These are phyloP conservation scores for Lodderomyces pseudojiufengensis DNA, from an alignment of 1,139 yeast genomes.

Conservation along the genomic window DNA sequence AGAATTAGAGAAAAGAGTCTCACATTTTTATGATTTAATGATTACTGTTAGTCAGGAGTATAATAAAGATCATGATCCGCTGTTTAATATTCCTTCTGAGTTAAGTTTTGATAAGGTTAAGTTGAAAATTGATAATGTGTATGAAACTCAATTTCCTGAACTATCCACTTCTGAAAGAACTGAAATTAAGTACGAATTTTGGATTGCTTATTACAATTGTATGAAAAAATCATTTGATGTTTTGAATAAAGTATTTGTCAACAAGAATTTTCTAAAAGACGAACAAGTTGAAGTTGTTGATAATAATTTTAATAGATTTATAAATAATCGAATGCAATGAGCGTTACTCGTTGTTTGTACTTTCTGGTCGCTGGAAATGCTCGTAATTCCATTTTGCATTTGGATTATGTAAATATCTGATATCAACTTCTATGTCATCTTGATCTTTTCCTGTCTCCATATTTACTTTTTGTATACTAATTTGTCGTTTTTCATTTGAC, in stretches of 20 bases:
- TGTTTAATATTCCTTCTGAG: constrained; percentile 5
- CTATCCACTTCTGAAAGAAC: constrained; percentile 2
- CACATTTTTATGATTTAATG: constrained; percentile 6
- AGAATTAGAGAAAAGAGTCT: constrained; percentile 14
- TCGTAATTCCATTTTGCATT: constrained; percentile 27
- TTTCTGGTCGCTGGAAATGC: constrained; percentile 13
- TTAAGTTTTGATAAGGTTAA: constrained; percentile 2
- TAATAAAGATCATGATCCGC: constrained; percentile 5
- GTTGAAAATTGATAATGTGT: neutral
- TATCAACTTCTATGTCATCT: constrained; percentile 26
- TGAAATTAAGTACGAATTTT: constrained; percentile 13
- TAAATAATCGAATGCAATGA: neutral
- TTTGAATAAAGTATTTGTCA: constrained; percentile 12
- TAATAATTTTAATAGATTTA: constrained; percentile 9
- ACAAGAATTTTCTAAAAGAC: constrained; percentile 5
- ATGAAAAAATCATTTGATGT: constrained; percentile 11
- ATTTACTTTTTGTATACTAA: constrained; percentile 26
- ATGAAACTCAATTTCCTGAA: constrained; percentile 5
- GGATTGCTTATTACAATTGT: constrained; percentile 13
- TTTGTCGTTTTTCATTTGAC: constrained; percentile 8
- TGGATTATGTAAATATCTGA: constrained; percentile 20
- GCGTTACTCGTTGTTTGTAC: too few relatives aligned
- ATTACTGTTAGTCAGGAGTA: constrained; percentile 7
- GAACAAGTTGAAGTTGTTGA: constrained; percentile 7
- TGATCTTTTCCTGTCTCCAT: constrained; percentile 31